Conservation (phyloP, 768 basidiomycete species). For the Pholiota conissans region DNA sequence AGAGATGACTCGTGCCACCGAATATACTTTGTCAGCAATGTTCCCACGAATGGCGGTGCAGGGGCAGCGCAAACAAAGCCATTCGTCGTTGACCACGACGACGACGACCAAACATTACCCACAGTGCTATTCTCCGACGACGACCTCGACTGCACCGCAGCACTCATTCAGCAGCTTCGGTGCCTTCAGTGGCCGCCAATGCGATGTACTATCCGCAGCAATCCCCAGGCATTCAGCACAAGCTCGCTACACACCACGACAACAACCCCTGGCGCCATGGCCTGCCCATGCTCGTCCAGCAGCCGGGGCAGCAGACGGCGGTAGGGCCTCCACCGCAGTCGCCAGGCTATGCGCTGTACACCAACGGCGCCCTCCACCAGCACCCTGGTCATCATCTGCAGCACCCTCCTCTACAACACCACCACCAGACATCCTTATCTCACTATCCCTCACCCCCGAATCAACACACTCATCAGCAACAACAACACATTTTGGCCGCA, state of each 20-base stretch:
- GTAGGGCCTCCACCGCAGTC: conserved; percentile 69
- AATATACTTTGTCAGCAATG: conserved; percentile 20
- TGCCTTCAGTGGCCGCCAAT: conserved; percentile 34
- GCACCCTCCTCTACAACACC: conserved; percentile 60
- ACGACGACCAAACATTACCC: conserved; percentile 18
- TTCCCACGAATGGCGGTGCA: conserved; percentile 20
- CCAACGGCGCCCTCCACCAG: conserved; percentile 71
- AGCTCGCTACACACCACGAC: conserved; percentile 74
- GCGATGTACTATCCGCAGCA: conserved; percentile 86
- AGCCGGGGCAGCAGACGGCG: conserved; percentile 50
- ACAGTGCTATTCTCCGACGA: conserved; percentile 15
- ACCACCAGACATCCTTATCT: conserved; percentile 77
- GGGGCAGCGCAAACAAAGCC: conserved; percentile 21
- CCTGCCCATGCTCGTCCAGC: conserved; percentile 47
- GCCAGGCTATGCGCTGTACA: conserved; percentile 75
- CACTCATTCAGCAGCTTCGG: conserved; percentile 14
- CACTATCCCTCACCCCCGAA: conserved; percentile 83
- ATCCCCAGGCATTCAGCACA: conserved; percentile 79
- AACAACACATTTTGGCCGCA: conserved; percentile 49
- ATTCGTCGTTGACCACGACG: conserved; percentile 14
- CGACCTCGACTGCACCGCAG: conserved; percentile 3
- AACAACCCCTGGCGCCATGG: conserved; percentile 67
- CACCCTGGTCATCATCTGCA: conserved; percentile 58
- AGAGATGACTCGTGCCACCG: not conserved
- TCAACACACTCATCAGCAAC: conserved; percentile 48